Evolutionary conservation across 305 asterid species (phyloP), one percentile per base, ranked within the genome.

Genomic region (Solanum hybrid): DNA sequence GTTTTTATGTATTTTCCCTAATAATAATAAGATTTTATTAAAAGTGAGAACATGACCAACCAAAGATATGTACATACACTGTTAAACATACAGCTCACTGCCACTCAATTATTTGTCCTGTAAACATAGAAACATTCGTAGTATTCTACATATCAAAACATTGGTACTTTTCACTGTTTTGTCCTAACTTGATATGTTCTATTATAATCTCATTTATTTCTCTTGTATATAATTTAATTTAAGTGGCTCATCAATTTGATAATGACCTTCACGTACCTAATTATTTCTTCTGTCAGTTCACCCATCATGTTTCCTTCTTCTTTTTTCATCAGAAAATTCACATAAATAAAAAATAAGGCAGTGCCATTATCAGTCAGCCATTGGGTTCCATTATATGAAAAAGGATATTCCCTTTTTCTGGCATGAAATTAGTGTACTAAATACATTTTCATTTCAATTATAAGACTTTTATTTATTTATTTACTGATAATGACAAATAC

Each of bases 241-340:
- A 88, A 88, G 57, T 22, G 31, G 27, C 39, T 3, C 37, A 76
- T 51, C 70, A 80, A 92, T 92, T 92, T 79, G 95, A 92, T 93
- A 94, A 89, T 68, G 92, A 91, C 93, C 34, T 79, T 82, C 89
- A 76, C 94, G 92, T 92, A 91, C 94, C 95, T 77, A 76, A 70
- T 78, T 31, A 39, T 79, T 32, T 57, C 61, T 70, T 70, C 33
- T 70, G 15, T 89, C 27, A 37, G 51, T 22, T 78, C 84, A 78
- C 26, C 45, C 84, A 78, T 33, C 45, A 78, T 31, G n/a, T 57
- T 57, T 51, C n/a, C 20, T 57, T 57, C 1, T 45, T 5, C 10
- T 15, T 9, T 9, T 80, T 82, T 81, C 87, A 14, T 39, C 27
- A 24, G 70, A 39, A 38, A 26, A 38, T 9, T 39, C 36, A 82